Evolutionary conservation across 176 grass and related monocot species (phyloP), one percentile per base, ranked within the genome.

Genomic region (Tuctoria greenei): DNA sequence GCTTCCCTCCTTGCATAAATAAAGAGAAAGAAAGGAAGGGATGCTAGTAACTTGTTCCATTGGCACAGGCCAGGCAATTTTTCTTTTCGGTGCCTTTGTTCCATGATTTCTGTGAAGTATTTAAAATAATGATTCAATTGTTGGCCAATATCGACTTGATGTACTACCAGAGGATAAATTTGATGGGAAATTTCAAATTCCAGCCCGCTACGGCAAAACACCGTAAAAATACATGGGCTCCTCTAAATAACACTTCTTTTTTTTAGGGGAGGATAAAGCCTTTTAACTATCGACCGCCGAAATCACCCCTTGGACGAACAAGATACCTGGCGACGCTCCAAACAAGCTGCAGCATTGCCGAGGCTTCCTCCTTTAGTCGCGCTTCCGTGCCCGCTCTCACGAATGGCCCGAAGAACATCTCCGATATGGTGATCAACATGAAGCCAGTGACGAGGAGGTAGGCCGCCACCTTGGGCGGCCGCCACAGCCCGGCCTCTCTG

Each of bases 371-470:
- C 26, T 49, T 73, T 20, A 83, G 25, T 10, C 80, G 74, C 69
- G 52, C 68, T 55, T 88, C 86, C 16, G 56, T 61, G 43, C 86
- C 80, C 61, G 75, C 86, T 35, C 68, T 88, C 26, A 88, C 54
- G 62, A 88, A 88, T 16, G 80, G 86, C 62, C 61, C 67, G 54
- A 88, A 88, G 80, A 88, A 88, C 57, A 88, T 71, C 62, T 78
- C 86, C 20, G 80, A 83, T 21, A 88, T 68, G 43, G 69, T 88
- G 80, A 88, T 25, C 14, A 88, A 69, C 61, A 88, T 83, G 56
- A 79, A 74, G 15, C 1, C 7, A 54, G 42, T 83, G 75, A 49
- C 43, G 26, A 83, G 36, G 13, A 74, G 36, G 69, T 88, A 88
- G 42, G 77, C 74, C 66, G 58, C 76, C n/a, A 60, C 2, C 41